Conservation (phyloP, 805 yeast genomes). For the Wickerhamiella lipophila region DNA sequence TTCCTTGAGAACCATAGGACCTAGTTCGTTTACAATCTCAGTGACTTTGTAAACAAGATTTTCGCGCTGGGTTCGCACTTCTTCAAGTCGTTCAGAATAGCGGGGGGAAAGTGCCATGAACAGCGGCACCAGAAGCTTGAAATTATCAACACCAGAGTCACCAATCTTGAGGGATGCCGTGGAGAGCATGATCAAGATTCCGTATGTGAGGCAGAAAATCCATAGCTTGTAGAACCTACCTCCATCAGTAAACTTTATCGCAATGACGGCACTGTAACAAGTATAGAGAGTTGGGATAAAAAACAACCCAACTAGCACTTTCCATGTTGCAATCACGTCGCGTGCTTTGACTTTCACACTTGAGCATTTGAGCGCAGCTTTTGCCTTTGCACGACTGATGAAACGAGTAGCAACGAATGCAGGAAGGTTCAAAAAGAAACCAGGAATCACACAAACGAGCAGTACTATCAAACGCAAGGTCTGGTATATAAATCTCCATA, state of each 20-base stretch:
- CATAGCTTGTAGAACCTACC: conserved; percentile 16
- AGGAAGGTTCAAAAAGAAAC: conserved; percentile 76
- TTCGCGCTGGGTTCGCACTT: conserved; percentile 49
- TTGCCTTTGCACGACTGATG: conserved; percentile 62
- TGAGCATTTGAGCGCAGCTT: conserved; percentile 69
- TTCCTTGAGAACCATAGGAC: conserved; percentile 78
- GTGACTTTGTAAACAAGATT: conserved; percentile 63
- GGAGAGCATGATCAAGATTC: conserved; percentile 57
- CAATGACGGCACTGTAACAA: conserved; percentile 48
- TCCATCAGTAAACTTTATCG: conserved; percentile 29
- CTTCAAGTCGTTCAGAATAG: conserved; percentile 31
- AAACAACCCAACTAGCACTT: conserved; percentile 76
- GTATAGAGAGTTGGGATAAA: conserved; percentile 78
- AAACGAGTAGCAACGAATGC: conserved; percentile 67
- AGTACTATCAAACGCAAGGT: conserved; percentile 43
- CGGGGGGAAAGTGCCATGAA: conserved; percentile 36
- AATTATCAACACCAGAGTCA: conserved; percentile 82
- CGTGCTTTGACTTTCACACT: conserved; percentile 83
- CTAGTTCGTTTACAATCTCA: conserved; percentile 62
- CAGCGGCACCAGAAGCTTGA: conserved; percentile 72
- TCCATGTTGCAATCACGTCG: conserved; percentile 97
- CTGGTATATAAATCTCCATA: conserved; percentile 39
- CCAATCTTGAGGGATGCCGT: conserved; percentile 88
- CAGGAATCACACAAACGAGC: conserved; percentile 65
- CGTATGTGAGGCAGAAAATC: conserved; percentile 41